Evolutionary conservation across 371 early-diverging fungal genomes (phyloP), one percentile per base, ranked within the genome.

Genomic region (Fennellomyces sp.): DNA sequence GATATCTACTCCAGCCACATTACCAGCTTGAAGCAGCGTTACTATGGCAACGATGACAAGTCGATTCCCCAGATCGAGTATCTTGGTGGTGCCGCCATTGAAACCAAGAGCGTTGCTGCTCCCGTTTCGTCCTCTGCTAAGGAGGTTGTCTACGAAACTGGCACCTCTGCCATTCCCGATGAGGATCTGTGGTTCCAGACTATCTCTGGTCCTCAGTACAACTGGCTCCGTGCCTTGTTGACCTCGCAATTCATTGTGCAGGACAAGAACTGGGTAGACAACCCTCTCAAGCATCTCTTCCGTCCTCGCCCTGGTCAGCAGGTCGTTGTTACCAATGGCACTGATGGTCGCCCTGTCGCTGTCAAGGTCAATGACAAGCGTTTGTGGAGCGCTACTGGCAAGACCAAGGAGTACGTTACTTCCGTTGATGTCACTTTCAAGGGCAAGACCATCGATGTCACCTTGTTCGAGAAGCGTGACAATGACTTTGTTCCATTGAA

Each of bases 181-280:
- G 61, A 78, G n/a, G 69, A 81, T 45, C 81, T 77, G 19, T 96
- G 91, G 91, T 76, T 94, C 39, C 90, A 92, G 56, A 67, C 77
- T 42, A 74, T 95, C 41, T 83, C 91, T 55, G 94, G 94, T 21
- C 73, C 81, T 27, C 69, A 84, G 13, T 82, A 78, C 62, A 87
- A 80, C 53, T 97, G 97, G 97, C 81, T 95, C 56, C 90, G 91
- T 39, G 95, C 97, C 1, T 71, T 97, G 52, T 75, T 97, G 61
- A 91, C 90, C 0, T 78, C 93, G n/a, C 81, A 87, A 13, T 81
- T 88, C 59, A 86, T 95, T 55, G 91, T 95, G 31, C 94, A 95
- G 65, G 93, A 87, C 58, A 82, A 88, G 63, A 81, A 73, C 61
- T 87, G 92, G 59, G 73, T 82, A 35, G 85, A 88, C 67, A 97